These are phyloP conservation scores for Teunomyces kruisii DNA, from an alignment of 805 yeast genomes.

Conservation along the genomic window DNA sequence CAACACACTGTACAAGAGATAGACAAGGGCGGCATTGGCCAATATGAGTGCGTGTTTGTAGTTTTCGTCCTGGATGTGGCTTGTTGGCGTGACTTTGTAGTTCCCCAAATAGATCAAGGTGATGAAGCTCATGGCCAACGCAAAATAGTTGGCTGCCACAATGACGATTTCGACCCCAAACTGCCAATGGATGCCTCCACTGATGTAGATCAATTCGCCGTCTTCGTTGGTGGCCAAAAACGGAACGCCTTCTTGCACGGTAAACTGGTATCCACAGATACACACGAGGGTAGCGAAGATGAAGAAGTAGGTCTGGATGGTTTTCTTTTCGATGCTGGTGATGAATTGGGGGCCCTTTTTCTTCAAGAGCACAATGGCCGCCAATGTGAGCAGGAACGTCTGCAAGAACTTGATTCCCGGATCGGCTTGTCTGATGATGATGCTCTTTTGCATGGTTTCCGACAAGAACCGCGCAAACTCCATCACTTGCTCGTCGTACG, in stretches of 20 bases:
- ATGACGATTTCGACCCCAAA: slow-evolving; percentile 67
- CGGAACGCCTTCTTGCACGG: slow-evolving; percentile 60
- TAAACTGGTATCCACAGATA: slow-evolving; percentile 64
- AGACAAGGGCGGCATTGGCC: slow-evolving; percentile 21
- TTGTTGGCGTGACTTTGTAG: slow-evolving; percentile 22
- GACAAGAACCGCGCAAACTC: slow-evolving; percentile 57
- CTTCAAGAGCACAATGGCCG: slow-evolving; percentile 46
- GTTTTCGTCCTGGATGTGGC: slow-evolving; percentile 18
- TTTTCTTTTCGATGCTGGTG: slow-evolving; percentile 19
- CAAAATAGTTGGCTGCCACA: slow-evolving; percentile 50
- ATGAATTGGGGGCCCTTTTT: slow-evolving; percentile 40
- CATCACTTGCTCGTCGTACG: slow-evolving; percentile 36
- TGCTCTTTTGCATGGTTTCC: slow-evolving; percentile 41
- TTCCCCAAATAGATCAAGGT: slow-evolving; percentile 38
- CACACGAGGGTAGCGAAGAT: slow-evolving; percentile 44
- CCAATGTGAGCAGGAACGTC: slow-evolving; percentile 48
- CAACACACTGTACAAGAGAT: slow-evolving; percentile 44
- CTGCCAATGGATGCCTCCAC: slow-evolving; percentile 68
- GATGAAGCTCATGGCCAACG: slow-evolving; percentile 43
- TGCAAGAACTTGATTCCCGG: slow-evolving; percentile 41
- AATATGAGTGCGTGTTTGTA: slow-evolving; percentile 18
- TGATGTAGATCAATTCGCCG: slow-evolving; percentile 53
- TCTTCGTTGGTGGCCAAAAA: slow-evolving; percentile 54
- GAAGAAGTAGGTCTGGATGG: slow-evolving; percentile 29
- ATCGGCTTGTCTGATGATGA: slow-evolving; percentile 42